Evolutionary conservation across 805 yeast genomes (phyloP), one percentile per base, ranked within the genome.

Genomic region (Ogataea pilisensis): DNA sequence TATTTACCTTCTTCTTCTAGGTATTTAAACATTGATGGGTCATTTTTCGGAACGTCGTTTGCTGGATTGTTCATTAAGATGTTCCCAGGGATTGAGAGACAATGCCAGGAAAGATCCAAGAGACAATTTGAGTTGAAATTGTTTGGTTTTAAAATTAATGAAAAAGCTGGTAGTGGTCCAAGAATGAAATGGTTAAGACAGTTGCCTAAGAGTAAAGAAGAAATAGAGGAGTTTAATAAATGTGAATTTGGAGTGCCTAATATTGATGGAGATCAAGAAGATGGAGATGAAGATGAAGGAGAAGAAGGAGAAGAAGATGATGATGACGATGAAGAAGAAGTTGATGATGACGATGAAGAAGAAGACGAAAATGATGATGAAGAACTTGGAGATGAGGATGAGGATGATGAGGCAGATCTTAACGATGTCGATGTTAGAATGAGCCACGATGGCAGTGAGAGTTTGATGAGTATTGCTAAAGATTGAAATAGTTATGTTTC

Each of bases 11-110:
- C 83, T 41, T 82, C 89, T 41, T 80, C 90, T n/a, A 72, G 95
- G 46, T 90, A 86, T 63, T 68, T 85, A 43, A 86, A 87, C 57
- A 78, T 93, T 32, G 99, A 93, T 63, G 99, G 99, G 5, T 96
- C 98, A 1, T 93, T 84, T 56, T 93, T 95, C 68, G 98, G 99
- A 5, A 88, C 98, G 0, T 82, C 95, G 27, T 93, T 93, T 66
- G 93, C 96, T 1, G 97, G 96, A 2, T 74, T 93, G 51, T 85
- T 93, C 54, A 78, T 93, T 45, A 85, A 89, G 58, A 84, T 86
- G 75, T 89, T 83, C 66, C 88, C 93, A n/a, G 97, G 88, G 49
- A 77, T 89, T 37, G 95, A 85, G 57, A 77, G 78, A 53, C 88
- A 85, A 55, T 81, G 87, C 50, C 71, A 73, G 42, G 70, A 76